phyloP scores from a whole-genome alignment of 106 monocot genomes.

The Dioscorea dumetorum region DNA sequence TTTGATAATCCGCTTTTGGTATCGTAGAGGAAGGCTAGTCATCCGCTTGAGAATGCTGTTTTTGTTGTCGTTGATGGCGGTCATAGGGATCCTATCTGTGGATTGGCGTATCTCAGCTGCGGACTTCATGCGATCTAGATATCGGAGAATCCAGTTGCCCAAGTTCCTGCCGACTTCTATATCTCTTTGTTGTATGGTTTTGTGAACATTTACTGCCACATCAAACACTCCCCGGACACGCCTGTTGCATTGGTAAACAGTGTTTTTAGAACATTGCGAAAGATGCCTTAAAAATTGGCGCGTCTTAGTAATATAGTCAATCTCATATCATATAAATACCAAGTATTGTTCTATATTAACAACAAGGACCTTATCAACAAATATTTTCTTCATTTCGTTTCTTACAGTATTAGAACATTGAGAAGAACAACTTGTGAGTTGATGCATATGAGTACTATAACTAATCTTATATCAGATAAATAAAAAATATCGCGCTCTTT shows the following conservation, averaged over 20 bases:
- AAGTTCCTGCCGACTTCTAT: conserved; percentile 68
- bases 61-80: neutral
- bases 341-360: neutral
- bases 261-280: neutral
- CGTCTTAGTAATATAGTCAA: neutral
- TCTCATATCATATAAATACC: neutral
- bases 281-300: neutral
- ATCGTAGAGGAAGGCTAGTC: conserved; percentile 7
- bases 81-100: neutral
- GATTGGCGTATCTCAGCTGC: conserved; percentile 59
- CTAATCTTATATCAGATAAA: too few species aligned
- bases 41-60: conserved; percentile 5
- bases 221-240: conserved; percentile 64
- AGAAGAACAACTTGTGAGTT: too few species aligned
- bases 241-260: conserved; percentile 26
- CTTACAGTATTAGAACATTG: too few species aligned
- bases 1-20: conserved; percentile 15
- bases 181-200: conserved; percentile 76
- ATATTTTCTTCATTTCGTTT: neutral
- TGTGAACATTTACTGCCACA: conserved; percentile 68
- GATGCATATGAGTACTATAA: too few species aligned
- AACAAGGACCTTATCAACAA: neutral
- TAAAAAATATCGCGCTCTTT: too few species aligned
- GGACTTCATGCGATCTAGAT: conserved; percentile 78
- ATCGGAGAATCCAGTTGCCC: conserved; percentile 76